Evolutionary conservation across 768 basidiomycete species (phyloP), one percentile per base, ranked within the genome.

Genomic region (Thelephora aurantiotincta): DNA sequence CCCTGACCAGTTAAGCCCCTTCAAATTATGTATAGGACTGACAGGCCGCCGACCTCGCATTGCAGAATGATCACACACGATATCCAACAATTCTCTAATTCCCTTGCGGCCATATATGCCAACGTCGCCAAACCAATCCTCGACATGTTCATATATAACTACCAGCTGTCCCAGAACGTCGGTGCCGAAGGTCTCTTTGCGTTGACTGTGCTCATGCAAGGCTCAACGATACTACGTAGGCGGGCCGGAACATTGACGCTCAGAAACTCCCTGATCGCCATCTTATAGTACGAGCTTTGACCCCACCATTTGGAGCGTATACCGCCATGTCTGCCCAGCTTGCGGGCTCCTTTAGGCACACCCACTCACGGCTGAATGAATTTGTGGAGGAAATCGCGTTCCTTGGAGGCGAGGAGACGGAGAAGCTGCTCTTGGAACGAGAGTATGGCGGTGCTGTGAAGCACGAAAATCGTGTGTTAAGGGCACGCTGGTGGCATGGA

Each of bases 61-160:
- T 6, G 1, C 56, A 91, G 85, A 68, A 91, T 92, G 83, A 87
- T 96, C 46, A 94, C 91, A 2, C 82, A 93, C 50, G 94, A 98
- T 62, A 91, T 97, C 43, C 88, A 93, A 60, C 83, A 82, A 46
- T 98, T 96, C 65, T 88, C 89, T 12, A 75, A 74, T 4, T 82
- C 89, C 58, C 74, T 98, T 5, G 91, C 94, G 11, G 89, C 89
- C 14, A 92, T 98, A 33, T 98, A 97, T 63, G 77, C 80, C 13
- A 97, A 97, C 60, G 66, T 97, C 35, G 92, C 92, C 22, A 98
- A 98, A 64, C 94, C 94, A 6, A 71, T 84, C 13, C 73, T 96
- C 34, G 94, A 97, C 57, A 84, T 87, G 43, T 88, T 94, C 42
- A 67, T 98, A 11, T 98, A 97, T 67, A 97, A 97, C 64, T 93